Evolutionary conservation across 2,329 filamentous ascomycete species (phyloP).

Genomic region (Exserohilum turcica): DNA sequence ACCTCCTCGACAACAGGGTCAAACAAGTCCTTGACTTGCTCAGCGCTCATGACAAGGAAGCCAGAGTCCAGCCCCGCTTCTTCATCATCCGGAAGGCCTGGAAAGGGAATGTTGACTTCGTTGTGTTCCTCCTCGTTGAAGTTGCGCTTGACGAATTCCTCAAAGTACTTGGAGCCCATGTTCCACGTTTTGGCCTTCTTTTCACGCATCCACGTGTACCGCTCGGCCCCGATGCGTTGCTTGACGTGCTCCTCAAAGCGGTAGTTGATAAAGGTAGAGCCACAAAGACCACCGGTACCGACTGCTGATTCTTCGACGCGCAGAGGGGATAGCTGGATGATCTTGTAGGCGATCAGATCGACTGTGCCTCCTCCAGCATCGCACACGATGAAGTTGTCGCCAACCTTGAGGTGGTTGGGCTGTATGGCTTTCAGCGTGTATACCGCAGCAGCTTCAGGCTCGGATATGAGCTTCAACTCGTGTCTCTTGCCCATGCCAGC

Average conservation of each 20-base stretch:
- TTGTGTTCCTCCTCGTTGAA: slow-evolving; percentile 79
- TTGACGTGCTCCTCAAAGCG: slow-evolving; percentile 79
- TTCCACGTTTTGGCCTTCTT: slow-evolving; percentile 81
- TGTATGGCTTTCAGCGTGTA: slow-evolving; percentile 81
- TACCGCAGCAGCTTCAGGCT: slow-evolving; percentile 77
- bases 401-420: slow-evolving; percentile 72
- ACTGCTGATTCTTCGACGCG: slow-evolving; percentile 79
- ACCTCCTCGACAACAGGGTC: slow-evolving; percentile 71
- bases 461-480: slow-evolving; percentile 78
- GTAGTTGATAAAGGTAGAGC: slow-evolving; percentile 80
- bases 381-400: slow-evolving; percentile 64
- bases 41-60: slow-evolving; percentile 73
- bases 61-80: slow-evolving; percentile 75
- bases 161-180: slow-evolving; percentile 74
- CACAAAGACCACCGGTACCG: slow-evolving; percentile 77
- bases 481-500: slow-evolving; percentile 75
- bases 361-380: slow-evolving; percentile 52
- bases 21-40: slow-evolving; percentile 74
- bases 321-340: slow-evolving; percentile 73
- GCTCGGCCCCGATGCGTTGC: slow-evolving; percentile 66
- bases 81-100: slow-evolving; percentile 76
- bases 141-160: slow-evolving; percentile 83
- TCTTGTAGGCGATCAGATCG: slow-evolving; percentile 72
- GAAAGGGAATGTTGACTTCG: slow-evolving; percentile 79
- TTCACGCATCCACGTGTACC: slow-evolving; percentile 75